These are phyloP conservation scores for Helotiales sp. DNA, from an alignment of 2,329 filamentous ascomycete species.

Conservation along the genomic window DNA sequence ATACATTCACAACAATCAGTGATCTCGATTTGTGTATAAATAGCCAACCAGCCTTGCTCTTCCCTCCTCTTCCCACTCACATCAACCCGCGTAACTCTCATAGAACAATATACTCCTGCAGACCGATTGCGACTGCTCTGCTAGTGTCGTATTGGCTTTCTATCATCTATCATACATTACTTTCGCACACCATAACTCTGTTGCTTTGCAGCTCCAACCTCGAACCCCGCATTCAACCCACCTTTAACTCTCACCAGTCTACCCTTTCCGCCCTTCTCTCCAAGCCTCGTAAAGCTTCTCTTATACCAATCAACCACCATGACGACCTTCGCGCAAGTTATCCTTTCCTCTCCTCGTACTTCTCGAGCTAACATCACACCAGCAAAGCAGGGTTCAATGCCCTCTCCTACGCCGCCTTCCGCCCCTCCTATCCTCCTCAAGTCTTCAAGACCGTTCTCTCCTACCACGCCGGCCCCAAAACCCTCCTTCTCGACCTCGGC, in stretches of 20 bases:
- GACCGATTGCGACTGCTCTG: too few species aligned
- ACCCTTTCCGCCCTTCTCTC: background rate
- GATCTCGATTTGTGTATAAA: background rate
- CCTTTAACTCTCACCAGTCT: background rate
- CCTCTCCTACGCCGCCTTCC: slow-evolving; percentile 58
- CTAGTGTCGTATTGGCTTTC: background rate
- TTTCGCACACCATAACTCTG: background rate
- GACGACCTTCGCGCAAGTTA: slow-evolving; percentile 50
- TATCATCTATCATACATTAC: background rate
- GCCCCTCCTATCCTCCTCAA: slow-evolving; percentile 56
- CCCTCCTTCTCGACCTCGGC: slow-evolving; percentile 56
- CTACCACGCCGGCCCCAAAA: slow-evolving; percentile 48
- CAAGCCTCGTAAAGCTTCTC: background rate
- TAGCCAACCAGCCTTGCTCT: too few species aligned
- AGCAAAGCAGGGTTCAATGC: slow-evolving; percentile 58
- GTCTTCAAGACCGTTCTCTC: slow-evolving; percentile 54
- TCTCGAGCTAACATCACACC: slow-evolving; percentile 9
- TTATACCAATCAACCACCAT: slow-evolving; percentile 32
- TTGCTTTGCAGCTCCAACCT: background rate
- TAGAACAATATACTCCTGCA: too few species aligned
- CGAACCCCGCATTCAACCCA: background rate
- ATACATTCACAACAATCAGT: background rate
- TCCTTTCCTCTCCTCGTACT: slow-evolving; percentile 9
- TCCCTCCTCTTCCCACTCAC: too few species aligned
- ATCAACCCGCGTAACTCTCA: too few species aligned